Evolutionary conservation across 139 green algal genomes (phyloP).

Genomic region (Edaphochlamys debaryana): DNA sequence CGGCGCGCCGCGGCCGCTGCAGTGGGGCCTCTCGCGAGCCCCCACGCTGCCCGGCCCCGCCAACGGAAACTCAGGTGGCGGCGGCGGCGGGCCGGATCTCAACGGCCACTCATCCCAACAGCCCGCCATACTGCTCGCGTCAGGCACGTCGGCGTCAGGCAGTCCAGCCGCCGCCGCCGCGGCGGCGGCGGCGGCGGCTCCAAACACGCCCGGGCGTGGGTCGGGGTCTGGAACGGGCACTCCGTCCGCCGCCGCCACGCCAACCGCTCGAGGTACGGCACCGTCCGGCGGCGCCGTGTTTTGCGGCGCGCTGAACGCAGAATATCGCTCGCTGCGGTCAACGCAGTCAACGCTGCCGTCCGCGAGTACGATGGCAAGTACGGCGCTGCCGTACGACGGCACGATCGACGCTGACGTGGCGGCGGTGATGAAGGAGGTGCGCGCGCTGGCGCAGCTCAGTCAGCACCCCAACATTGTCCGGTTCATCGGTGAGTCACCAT

Average conservation of each 20-base stretch:
- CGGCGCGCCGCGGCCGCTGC: neutral
- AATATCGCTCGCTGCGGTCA: neutral
- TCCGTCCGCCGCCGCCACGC: neutral
- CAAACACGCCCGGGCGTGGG: neutral
- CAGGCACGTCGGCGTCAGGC: no score
- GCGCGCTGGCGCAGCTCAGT: slow-evolving; percentile 33
- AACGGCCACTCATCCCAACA: no score
- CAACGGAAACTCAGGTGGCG: no score
- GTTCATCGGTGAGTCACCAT: slow-evolving; percentile 42
- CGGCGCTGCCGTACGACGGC: neutral
- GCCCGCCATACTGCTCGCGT: no score
- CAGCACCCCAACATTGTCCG: slow-evolving; percentile 57
- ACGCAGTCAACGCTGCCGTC: neutral
- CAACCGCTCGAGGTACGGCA: no score
- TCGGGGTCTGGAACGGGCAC: neutral
- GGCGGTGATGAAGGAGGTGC: slow-evolving; percentile 52
- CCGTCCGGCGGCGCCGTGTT: neutral
- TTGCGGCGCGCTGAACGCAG: neutral
- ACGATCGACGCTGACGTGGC: slow-evolving; percentile 17
- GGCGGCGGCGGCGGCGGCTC: no score
- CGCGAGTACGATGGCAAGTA: neutral
- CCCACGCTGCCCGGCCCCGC: neutral
- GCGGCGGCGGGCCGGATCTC: no score
- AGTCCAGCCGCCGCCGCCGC: no score
- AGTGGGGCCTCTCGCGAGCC: neutral